Evolutionary conservation across 108 stramenopile species (phyloP), one percentile per base, ranked within the genome.

Genomic region (Pseudonitzschia multiseries): DNA sequence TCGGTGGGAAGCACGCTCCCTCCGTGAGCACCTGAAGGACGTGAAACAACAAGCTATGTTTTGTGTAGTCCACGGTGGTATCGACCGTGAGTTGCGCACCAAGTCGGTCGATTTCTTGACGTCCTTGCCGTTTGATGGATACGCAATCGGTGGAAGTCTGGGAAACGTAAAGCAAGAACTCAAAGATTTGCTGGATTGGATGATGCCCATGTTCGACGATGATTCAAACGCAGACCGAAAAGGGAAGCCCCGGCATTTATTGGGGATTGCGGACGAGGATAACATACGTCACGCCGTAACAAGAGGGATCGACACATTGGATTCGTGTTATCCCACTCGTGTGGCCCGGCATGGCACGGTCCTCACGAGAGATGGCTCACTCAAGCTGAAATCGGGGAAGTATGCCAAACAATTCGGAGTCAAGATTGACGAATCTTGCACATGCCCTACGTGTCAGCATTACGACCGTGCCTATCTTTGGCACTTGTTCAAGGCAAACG

Each of bases 211-310:
- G 66, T 84, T 96, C 63, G 92, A 96, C 50, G 72, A 83, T 50
- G 79, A 52, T 32, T 53, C 68, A 20, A 13, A 24, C 32, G 53
- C 3, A 20, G 76, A 69, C 50, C 77, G 87, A 52, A 80, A 77
- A 43, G 68, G 59, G 13, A 96, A 96, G 65, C 96, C 97, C 28
- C 88, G 93, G 20, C 96, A 98, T 73, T 76, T 98, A 44, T 72
- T 98, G 8, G 97, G 97, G 29, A 96, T 98, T 70, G 97, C 93
- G 26, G 96, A 98, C 73, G 93, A 93, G 65, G 85, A 87, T 51
- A 89, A 88, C 40, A 88, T 96, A 29, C 72, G 85, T 0, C 77
- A 88, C 53, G 93, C 93, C 5, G 95, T 95, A 0, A 41, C 70
- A 8, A 59, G 75, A 29, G 97, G 97, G 12, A 89, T 96, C 42